A percentile compares a stretch with the other conserved stretches of the same genome.
These are phyloP conservation scores for Emmonsiellopsis sp. DNA, from an alignment of 2,329 filamentous ascomycete species.

Conservation along the genomic window DNA sequence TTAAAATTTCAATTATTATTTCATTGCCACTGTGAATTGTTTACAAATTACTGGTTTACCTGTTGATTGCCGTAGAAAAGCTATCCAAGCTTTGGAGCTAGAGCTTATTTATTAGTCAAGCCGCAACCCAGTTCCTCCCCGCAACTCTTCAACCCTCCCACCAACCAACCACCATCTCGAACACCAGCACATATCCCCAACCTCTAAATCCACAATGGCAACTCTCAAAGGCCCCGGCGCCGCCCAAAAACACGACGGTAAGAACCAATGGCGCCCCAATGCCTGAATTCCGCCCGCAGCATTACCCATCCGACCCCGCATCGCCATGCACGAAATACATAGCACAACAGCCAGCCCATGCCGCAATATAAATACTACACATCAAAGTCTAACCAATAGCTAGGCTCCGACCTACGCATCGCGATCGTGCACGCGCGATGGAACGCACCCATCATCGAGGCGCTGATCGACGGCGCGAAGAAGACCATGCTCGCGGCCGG, in stretches of 20 bases:
- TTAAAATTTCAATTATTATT: background rate
- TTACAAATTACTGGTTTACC: no score
- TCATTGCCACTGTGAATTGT: background rate
- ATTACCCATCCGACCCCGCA: background rate
- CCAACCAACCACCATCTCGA: background rate
- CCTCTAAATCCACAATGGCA: conserved; percentile 33
- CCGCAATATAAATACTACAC: no score
- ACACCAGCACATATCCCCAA: no score
- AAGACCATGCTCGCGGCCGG: conserved; percentile 68
- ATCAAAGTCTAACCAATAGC: no score
- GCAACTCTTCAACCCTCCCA: background rate
- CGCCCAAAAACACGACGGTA: conserved; percentile 49
- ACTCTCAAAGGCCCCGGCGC: conserved; percentile 56
- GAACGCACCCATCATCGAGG: conserved; percentile 82
- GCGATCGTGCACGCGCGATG: conserved; percentile 94
- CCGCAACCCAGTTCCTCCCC: background rate
- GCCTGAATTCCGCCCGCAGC: background rate
- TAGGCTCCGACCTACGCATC: conserved; percentile 68
- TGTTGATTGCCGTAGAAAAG: no score
- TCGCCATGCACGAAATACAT: background rate
- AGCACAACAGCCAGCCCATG: no score
- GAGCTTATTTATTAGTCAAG: background rate
- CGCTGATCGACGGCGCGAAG: conserved; percentile 72
- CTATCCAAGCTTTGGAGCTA: background rate
- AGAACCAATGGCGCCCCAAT: conserved; percentile 11